Base-by-base conservation (phyloP, 1,284 basidiomycete genomes). In the Laetiporus sulphureus region DNA sequence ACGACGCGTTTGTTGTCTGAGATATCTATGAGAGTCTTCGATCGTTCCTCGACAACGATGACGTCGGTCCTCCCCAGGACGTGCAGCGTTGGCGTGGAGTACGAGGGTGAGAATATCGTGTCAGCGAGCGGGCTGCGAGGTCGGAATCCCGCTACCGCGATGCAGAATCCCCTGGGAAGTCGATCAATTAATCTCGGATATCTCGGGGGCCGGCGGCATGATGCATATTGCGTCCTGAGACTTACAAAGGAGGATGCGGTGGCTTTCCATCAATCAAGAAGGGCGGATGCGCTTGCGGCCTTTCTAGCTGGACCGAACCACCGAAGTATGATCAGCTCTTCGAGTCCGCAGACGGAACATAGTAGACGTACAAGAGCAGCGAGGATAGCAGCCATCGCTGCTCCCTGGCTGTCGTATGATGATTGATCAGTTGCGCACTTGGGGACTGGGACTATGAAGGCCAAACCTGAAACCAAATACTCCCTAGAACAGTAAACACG, bases 1-100 rank as follows among this genome's bases (percentile, higher is more conserved):
- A 85, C 85, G 3, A 90, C 69, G 10, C 86, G 72, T 36, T 65
- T 67, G 32, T 77, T 73, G 0, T 56, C 57, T 23, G 85, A 84
- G 4, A 76, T 66, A 1, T 74, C 71, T 6, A 87, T 60, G 13
- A 94, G 63, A 7, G 66, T 64, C 49, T 72, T 70, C 3, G 84
- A 75, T 19, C 86, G 69, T 55, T 88, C 90, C 51, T 79, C 77
- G 3, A 79, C 65, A 3, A 95, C 86, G 29, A 95, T 74, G 11
- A 90, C 75, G 53, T 95, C 91, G 33, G 73, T 91, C 53, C 69
- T 73, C 4, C 92, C 91, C 5, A 91, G 66, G 13, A 95, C 69
- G 58, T 92, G 89, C 16, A 96, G 66, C 0, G 87, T 91, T 3
- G 81, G 86, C 1, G 91, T 87, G 21, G 63, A 62, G 56, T 72